Evolutionary conservation across 176 grass and related monocot species (phyloP).

Genomic region (Juncus effusus): DNA sequence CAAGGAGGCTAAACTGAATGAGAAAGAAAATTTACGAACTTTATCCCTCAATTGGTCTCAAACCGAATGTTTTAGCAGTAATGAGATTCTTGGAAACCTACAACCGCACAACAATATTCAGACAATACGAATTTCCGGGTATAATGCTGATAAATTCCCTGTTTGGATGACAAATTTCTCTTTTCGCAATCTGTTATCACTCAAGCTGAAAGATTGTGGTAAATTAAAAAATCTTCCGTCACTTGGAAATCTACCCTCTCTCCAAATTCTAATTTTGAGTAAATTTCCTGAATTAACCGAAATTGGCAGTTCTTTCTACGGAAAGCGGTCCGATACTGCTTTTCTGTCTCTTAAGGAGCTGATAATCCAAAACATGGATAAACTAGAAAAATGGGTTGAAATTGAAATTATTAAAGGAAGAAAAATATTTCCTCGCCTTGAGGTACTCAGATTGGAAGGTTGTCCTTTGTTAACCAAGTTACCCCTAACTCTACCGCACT

Average conservation of each 20-base stretch:
- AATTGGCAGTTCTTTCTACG: conserved; percentile 15
- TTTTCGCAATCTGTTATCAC: conserved; percentile 10
- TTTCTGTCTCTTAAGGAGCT: conserved; percentile 21
- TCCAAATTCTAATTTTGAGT: conserved; percentile 15
- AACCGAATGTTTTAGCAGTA: neutral
- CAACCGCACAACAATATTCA: conserved; percentile 6
- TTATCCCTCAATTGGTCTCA: conserved; percentile 28
- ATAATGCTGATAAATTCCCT: conserved; percentile 4
- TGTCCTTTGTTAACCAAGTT: neutral
- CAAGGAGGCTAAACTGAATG: conserved; percentile 13
- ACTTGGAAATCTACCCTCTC: conserved; percentile 19
- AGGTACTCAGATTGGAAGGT: conserved; percentile 18
- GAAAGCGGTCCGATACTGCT: neutral
- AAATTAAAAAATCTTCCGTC: conserved; percentile 14
- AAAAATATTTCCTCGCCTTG: conserved; percentile 19
- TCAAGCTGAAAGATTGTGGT: conserved; percentile 12
- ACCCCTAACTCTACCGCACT: conserved; percentile 16
- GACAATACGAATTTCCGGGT: conserved; percentile 20
- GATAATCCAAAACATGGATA: neutral
- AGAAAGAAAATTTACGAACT: conserved; percentile 9
- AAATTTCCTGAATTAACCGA: neutral
- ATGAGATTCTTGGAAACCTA: conserved; percentile 5
- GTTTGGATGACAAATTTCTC: conserved; percentile 11
- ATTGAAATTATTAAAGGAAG: conserved; percentile 2
- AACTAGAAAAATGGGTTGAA: conserved; percentile 10